phyloP scores from a whole-genome alignment of 2,329 filamentous ascomycete genomes.

The Allantophomopsis lycopodina region DNA sequence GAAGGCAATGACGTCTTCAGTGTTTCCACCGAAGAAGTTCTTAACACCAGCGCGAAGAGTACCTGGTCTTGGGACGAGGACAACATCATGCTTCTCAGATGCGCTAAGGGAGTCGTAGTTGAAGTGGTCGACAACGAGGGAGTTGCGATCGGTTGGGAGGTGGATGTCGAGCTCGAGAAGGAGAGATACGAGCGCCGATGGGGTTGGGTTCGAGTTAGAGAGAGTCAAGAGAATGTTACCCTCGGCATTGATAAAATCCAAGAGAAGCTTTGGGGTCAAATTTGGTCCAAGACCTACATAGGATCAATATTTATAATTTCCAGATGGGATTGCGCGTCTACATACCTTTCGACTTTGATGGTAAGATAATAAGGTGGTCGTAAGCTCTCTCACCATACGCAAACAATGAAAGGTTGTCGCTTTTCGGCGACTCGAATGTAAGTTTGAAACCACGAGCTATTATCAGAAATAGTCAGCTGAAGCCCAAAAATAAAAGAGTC shows the following conservation, averaged over 20 bases:
- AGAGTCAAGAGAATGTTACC: constrained; percentile 86
- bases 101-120: constrained; percentile 72
- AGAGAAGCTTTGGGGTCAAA: constrained; percentile 70
- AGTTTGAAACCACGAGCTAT: constrained; percentile 73
- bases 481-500: not conserved
- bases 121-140: constrained; percentile 89
- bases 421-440: constrained; percentile 73
- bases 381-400: constrained; percentile 75
- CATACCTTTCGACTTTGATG: constrained; percentile 77
- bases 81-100: constrained; percentile 73
- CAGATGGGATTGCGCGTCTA: not conserved
- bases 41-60: constrained; percentile 54
- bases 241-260: constrained; percentile 82
- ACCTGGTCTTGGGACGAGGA: constrained; percentile 60
- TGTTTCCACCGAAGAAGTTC: constrained; percentile 55
- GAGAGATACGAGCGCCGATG: constrained; percentile 61
- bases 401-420: constrained; percentile 65
- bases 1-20: constrained; percentile 55
- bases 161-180: constrained; percentile 81
- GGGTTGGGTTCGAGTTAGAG: constrained; percentile 55
- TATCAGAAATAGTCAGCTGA: not conserved
- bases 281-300: constrained; percentile 67
- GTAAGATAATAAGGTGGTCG: constrained; percentile 83
- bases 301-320: constrained; percentile 3
- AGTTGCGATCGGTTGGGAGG: constrained; percentile 73